Evolutionary conservation across 1,139 yeast species (phyloP), one percentile per base, ranked within the genome.

Genomic region (Candida glucosophila): DNA sequence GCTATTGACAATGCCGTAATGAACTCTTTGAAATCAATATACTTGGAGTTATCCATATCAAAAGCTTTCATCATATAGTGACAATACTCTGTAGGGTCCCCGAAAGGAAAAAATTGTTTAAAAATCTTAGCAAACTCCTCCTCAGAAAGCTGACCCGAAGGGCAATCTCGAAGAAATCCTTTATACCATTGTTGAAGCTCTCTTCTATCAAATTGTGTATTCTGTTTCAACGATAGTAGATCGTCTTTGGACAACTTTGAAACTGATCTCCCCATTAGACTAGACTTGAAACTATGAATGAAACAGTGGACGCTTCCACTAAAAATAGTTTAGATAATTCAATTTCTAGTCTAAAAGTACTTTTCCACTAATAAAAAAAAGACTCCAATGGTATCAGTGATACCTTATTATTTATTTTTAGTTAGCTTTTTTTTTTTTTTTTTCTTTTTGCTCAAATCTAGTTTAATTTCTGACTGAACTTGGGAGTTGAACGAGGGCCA

Each of bases 101-200:
- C 99, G 61, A 92, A 92, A 12, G 99, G 99, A 61, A 92, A 92
- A 52, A 88, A 92, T 48, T 90, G 97, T 51, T 83, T 85, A 58
- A 86, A 92, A 12, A 90, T 88, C 51, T 82, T 83, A 37, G 82
- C 77, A 51, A 92, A 86, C 47, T 90, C 97, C 28, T 80, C 83
- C 44, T 80, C 81, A 6, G 86, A 74, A 22, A 92, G 62, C 47
- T 80, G 90, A 0, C 98, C 98, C 23, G 75, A 67, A 1, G 97
- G 97, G 50, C 96, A 88, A 47, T 92, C 98, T 44, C 95, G 69
- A 25, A 81, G 63, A 43, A 90, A 90, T 4, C 97, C 97, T 50
- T 86, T 88, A 52, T 88, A 90, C 98, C 98, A 90, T 48, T 88
- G 98, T 51, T 90, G 97, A 26, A 92, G 72, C 49, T 92, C 98